Evolutionary conservation across 495 filamentous ascomycete genomes (phyloP), one percentile per base, ranked within the genome.

Genomic region (Evernia prunastri): DNA sequence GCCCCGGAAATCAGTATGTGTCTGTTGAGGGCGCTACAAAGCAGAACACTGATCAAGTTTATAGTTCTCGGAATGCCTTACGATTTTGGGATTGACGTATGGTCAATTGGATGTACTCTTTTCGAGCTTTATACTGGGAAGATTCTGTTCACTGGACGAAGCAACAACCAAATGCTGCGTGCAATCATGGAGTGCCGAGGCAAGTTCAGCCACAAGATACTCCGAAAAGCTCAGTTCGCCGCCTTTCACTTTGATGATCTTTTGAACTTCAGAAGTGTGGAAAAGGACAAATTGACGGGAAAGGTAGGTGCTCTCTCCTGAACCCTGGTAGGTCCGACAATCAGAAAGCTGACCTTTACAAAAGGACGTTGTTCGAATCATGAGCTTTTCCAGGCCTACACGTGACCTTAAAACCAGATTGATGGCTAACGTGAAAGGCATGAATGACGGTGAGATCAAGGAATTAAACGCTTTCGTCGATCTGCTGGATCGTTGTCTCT

Each of bases 71-170:
- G 93, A n/a, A 89, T 96, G 76, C 87, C 87, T 29, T 96, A 92
- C 73, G 91, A 96, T 74, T 95, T 90, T 72, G 90, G 89, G 37
- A 91, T 97, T 71, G 94, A 98, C 73, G 87, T 96, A 75, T 98
- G 94, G 94, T 92, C 92, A 17, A 89, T 97, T 68, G 94, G 94
- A 20, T 97, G 95, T 76, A 98, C 94, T 29, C 78, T 98, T 33
- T 98, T 93, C 75, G 94, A 98, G 75, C 80, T 98, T 36, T 97
- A 92, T 79, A 97, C 95, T 0, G 93, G 95, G 64, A 96, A 96
- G 75, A 97, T 98, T 64, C 81, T 98, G 49, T 98, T 98, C 77
- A 90, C 88, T 3, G 94, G 95, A 54, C 86, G 89, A 61, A 92
- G 89, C 77, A 98, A 98, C 79, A 97, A 98, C 72, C 91, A 96